Evolutionary conservation across 2,329 filamentous ascomycete species (phyloP).

Genomic region (Xylaria sp.): DNA sequence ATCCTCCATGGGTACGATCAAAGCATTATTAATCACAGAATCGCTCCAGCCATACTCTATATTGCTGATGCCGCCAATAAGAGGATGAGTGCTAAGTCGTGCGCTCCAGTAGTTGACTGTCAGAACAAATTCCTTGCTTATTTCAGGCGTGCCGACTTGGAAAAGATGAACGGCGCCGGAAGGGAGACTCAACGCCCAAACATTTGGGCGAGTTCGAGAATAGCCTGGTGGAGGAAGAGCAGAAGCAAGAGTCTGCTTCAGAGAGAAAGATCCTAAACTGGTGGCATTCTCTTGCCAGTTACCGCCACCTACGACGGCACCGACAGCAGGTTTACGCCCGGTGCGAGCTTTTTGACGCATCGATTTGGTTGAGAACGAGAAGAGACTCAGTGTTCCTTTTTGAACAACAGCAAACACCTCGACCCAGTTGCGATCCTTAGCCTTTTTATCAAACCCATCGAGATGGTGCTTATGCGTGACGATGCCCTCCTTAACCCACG

Average conservation of each 20-base stretch:
- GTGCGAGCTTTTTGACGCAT: slow-evolving; percentile 71
- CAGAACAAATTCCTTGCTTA: slow-evolving; percentile 91
- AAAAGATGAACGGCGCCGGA: slow-evolving; percentile 97
- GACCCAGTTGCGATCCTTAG: slow-evolving; percentile 93
- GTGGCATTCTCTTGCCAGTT: slow-evolving; percentile 99
- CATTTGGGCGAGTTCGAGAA: slow-evolving; percentile 87
- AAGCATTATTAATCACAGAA: slow-evolving; percentile 73
- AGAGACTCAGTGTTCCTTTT: slow-evolving; percentile 92
- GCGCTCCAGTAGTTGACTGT: slow-evolving; percentile 99
- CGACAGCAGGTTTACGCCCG: slow-evolving; percentile 61
- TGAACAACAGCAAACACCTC: slow-evolving; percentile 97
- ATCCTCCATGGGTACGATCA: slow-evolving; percentile 65
- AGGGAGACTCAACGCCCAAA: slow-evolving; percentile 92
- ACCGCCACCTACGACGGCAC: slow-evolving; percentile 85
- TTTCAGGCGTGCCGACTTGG: slow-evolving; percentile 94
- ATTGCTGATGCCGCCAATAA: slow-evolving; percentile 93
- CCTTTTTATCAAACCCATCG: slow-evolving; percentile 88
- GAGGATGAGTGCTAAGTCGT: slow-evolving; percentile 89
- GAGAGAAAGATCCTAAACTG: slow-evolving; percentile 84
- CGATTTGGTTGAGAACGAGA: slow-evolving; percentile 91
- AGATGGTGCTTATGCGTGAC: slow-evolving; percentile 97
- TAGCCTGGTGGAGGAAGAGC: slow-evolving; percentile 91
- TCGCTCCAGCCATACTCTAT: slow-evolving; percentile 98
- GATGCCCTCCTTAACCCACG: slow-evolving; percentile 97
- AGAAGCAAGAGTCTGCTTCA: slow-evolving; percentile 92